Evolutionary conservation across 345 rosid genomes (phyloP).

Genomic region (Cochlearia excelsa): DNA sequence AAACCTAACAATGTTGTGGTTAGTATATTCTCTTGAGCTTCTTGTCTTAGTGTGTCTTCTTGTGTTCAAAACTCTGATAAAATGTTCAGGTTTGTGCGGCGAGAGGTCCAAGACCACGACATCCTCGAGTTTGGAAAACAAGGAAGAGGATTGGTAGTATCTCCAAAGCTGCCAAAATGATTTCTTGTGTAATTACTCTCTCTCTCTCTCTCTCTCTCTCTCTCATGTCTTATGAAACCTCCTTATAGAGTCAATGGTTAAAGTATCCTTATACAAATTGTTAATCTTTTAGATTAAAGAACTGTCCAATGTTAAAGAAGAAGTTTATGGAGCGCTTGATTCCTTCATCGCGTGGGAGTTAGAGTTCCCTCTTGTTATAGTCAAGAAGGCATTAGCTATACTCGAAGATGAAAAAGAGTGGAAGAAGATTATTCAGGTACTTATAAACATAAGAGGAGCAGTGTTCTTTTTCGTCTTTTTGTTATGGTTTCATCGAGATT

Average conservation of each 20-base stretch:
- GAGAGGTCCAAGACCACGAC: slow-evolving; percentile 88
- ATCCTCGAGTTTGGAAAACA: slow-evolving; percentile 88
- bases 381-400: slow-evolving; percentile 82
- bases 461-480: neutral
- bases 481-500: neutral
- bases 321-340: slow-evolving; percentile 90
- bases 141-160: slow-evolving; percentile 67
- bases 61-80: neutral
- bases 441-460: neutral
- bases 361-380: slow-evolving; percentile 82
- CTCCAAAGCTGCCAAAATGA: slow-evolving; percentile 75
- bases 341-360: slow-evolving; percentile 92
- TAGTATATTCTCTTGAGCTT: slow-evolving; percentile 16
- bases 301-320: slow-evolving; percentile 84
- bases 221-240: neutral
- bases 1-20: slow-evolving; percentile 50
- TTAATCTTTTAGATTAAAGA: slow-evolving; percentile 52
- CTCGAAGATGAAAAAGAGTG: slow-evolving; percentile 76
- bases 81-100: slow-evolving; percentile 65
- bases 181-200: slow-evolving; percentile 50
- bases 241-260: too few species aligned
- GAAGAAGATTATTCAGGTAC: slow-evolving; percentile 92
- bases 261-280: neutral
- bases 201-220: slow-evolving; percentile 2
- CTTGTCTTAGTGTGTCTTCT: neutral